These are phyloP conservation scores for Apiospora rasikravindrae DNA, from an alignment of 2,329 filamentous ascomycete species.

Conservation along the genomic window DNA sequence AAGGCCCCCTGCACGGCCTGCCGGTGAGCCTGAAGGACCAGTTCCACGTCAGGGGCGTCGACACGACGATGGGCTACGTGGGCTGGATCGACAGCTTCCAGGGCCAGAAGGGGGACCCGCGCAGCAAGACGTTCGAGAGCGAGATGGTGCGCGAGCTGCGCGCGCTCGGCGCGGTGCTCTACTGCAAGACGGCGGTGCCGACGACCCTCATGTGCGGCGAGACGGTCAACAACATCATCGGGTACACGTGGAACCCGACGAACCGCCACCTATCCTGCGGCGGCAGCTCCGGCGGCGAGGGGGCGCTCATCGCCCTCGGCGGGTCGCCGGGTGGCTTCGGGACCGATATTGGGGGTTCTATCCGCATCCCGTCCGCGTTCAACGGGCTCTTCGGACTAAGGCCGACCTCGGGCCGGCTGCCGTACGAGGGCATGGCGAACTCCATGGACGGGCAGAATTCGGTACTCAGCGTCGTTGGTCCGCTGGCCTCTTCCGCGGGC, in stretches of 20 bases:
- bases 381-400: constrained; percentile 38
- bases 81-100: constrained; percentile 26
- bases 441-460: constrained; percentile 43
- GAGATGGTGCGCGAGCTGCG: constrained; percentile 23
- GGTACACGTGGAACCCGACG: constrained; percentile 45
- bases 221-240: constrained; percentile 44
- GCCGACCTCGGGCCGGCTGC: constrained; percentile 37
- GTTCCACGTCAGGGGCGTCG: constrained; percentile 33
- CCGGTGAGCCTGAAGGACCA: constrained; percentile 36
- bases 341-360: constrained; percentile 42
- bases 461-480: constrained; percentile 40
- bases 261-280: constrained; percentile 46
- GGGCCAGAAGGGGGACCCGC: constrained; percentile 17
- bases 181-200: constrained; percentile 36
- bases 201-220: constrained; percentile 31
- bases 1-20: constrained; percentile 30
- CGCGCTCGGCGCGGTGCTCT: constrained; percentile 25
- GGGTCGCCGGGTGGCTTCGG: constrained; percentile 42
- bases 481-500: constrained; percentile 36
- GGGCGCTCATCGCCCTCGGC: constrained; percentile 41
- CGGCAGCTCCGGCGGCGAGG: constrained; percentile 51
- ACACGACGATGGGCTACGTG: constrained; percentile 33
- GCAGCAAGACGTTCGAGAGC: constrained; percentile 15
- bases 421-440: constrained; percentile 40
- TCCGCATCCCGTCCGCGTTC: constrained; percentile 40